Conservation (phyloP, 2,329 filamentous ascomycete species). For the Escovopsis sp. region DNA sequence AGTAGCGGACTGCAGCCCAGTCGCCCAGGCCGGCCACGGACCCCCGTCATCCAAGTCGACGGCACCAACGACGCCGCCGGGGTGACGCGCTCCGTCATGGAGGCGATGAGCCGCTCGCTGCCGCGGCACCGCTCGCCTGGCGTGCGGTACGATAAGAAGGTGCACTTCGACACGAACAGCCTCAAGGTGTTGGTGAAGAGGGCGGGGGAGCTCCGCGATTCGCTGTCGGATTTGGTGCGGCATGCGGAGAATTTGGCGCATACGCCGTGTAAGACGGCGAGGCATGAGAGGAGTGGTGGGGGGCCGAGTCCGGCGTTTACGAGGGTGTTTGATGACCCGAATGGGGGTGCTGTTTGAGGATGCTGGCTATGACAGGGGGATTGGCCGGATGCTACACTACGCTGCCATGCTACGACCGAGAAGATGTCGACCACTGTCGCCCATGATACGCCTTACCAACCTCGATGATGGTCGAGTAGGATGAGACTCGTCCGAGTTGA, state of each 20-base stretch:
- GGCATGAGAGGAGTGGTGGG: constrained; percentile 29
- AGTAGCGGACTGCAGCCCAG: constrained; percentile 14
- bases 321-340: constrained; percentile 47
- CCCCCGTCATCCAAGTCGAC: constrained; percentile 20
- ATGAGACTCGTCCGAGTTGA: neutral
- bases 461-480: constrained; percentile 48
- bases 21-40: constrained; percentile 24
- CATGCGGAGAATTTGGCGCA: constrained; percentile 41
- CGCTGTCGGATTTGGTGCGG: constrained; percentile 43
- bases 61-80: constrained; percentile 26
- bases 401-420: no score
- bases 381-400: no score
- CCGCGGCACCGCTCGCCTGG: constrained; percentile 20
- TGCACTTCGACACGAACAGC: constrained; percentile 55
- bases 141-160: constrained; percentile 23
- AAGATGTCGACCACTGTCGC: constrained; percentile 36
- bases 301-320: constrained; percentile 54
- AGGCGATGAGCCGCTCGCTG: constrained; percentile 42
- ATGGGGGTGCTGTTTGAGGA: constrained; percentile 41
- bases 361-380: no score
- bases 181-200: constrained; percentile 50
- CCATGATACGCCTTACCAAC: constrained; percentile 39
- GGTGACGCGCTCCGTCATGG: constrained; percentile 42
- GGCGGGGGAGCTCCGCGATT: constrained; percentile 42
- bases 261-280: constrained; percentile 37